These are phyloP conservation scores for Phytophthora colocasiae DNA, from an alignment of 352 stramenopile species.

Conservation along the genomic window DNA sequence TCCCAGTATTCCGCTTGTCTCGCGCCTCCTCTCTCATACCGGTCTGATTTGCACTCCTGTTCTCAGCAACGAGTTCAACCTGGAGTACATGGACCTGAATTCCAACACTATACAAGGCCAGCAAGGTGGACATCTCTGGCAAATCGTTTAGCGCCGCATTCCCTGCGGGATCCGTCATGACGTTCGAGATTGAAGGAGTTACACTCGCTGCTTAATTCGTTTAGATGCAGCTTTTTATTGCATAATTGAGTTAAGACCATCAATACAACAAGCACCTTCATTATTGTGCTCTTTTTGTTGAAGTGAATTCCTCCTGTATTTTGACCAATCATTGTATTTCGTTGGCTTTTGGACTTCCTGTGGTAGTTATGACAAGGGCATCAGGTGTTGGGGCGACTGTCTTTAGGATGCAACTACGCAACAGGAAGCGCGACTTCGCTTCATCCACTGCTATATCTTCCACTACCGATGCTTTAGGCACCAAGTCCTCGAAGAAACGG, in stretches of 20 bases:
- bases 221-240: conserved; percentile 1
- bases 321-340: conserved; percentile 23
- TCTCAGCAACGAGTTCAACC: too few species aligned
- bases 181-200: conserved; percentile 32
- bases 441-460: conserved; percentile 3
- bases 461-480: not conserved
- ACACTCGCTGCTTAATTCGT: conserved; percentile 17
- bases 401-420: conserved; percentile 52
- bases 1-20: too few species aligned
- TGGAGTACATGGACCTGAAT: too few species aligned
- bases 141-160: conserved; percentile 27
- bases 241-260: not conserved
- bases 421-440: conserved; percentile 40
- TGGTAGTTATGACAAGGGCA: conserved; percentile 18
- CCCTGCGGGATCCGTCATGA: conserved; percentile 33
- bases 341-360: conserved; percentile 3
- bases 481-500: conserved; percentile 19
- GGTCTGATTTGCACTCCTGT: too few species aligned
- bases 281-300: conserved; percentile 6
- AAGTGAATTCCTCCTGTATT: conserved; percentile 14
- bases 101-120: conserved; percentile 48
- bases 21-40: too few species aligned
- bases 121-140: conserved; percentile 17
- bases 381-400: conserved; percentile 5
- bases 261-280: not conserved